Conservation (phyloP, 768 basidiomycete species). For the Tulasnella sp. region DNA sequence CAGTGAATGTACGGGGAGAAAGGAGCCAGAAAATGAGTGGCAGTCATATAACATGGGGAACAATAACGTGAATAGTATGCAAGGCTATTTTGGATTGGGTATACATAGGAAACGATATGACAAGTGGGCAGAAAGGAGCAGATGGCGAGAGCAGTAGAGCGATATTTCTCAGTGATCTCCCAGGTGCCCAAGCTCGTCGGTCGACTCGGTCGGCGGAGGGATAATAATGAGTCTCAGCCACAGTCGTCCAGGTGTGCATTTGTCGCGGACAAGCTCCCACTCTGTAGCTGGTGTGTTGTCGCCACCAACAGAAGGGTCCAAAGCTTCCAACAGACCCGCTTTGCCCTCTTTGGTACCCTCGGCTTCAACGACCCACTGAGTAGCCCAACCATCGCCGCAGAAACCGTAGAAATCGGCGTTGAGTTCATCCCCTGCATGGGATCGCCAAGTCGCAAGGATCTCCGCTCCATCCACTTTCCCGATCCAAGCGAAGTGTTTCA, state of each 20-base stretch:
- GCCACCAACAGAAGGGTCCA: background rate
- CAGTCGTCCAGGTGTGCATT: background rate
- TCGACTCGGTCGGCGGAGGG: background rate
- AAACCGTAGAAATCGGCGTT: background rate
- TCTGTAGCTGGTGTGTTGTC: background rate
- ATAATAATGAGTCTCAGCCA: background rate
- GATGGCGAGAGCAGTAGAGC: background rate
- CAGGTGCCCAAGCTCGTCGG: slow-evolving; percentile 11
- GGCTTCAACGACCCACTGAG: slow-evolving; percentile 73
- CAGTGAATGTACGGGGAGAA: background rate
- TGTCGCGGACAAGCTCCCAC: slow-evolving; percentile 19
- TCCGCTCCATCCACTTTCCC: slow-evolving; percentile 40
- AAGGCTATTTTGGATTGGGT: background rate
- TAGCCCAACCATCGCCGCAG: slow-evolving; percentile 57
- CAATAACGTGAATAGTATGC: background rate
- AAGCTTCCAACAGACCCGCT: background rate
- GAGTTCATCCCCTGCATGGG: background rate
- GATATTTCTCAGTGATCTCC: background rate
- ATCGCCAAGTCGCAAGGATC: background rate
- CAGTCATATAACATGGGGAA: background rate
- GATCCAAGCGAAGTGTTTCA: slow-evolving; percentile 59
- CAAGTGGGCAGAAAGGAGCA: background rate
- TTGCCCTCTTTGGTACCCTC: slow-evolving; percentile 51
- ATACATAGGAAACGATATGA: background rate
- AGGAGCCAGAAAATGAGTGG: background rate